Conservation (phyloP, 2,329 filamentous ascomycete genomes). For the Alternaria viburni region DNA sequence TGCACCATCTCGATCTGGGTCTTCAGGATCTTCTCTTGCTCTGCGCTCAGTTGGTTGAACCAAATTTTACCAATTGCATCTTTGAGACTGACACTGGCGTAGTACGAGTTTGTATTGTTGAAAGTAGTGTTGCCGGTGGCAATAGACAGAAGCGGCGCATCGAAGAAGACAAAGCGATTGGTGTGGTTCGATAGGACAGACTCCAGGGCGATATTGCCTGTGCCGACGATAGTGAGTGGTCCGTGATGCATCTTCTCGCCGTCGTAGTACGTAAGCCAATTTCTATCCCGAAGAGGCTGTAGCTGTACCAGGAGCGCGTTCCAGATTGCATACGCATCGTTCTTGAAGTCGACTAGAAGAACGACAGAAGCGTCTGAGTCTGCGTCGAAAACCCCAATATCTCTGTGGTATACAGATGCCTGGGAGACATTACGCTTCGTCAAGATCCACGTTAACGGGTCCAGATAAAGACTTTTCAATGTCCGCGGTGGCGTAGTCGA, state of each 20-base stretch:
- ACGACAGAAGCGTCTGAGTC: slow-evolving; percentile 55
- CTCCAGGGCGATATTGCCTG: slow-evolving; percentile 68
- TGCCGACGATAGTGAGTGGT: slow-evolving; percentile 72
- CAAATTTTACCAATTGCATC: slow-evolving; percentile 25
- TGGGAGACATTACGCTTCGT: slow-evolving; percentile 32
- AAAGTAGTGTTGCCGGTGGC: slow-evolving; percentile 18
- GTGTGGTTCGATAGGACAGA: slow-evolving; percentile 55
- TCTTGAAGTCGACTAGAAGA: slow-evolving; percentile 75
- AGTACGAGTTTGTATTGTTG: slow-evolving; percentile 35
- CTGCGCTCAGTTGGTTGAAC: slow-evolving; percentile 15
- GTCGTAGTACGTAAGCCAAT: slow-evolving; percentile 59
- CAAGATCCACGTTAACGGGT: slow-evolving; percentile 53
- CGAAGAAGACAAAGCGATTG: slow-evolving; percentile 69
- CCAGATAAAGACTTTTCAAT: slow-evolving; percentile 32
- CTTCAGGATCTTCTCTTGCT: slow-evolving; percentile 8
- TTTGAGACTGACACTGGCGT: slow-evolving; percentile 27
- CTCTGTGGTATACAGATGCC: slow-evolving; percentile 22
- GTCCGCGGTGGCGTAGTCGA: slow-evolving; percentile 29
- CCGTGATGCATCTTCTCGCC: slow-evolving; percentile 58
- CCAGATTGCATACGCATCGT: slow-evolving; percentile 59
- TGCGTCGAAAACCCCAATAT: slow-evolving; percentile 59
- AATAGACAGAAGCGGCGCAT: slow-evolving; percentile 63
- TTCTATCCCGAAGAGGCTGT: slow-evolving; percentile 62
- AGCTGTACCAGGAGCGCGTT: slow-evolving; percentile 62
- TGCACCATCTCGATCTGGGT: slow-evolving; percentile 14